A percentile compares a stretch with the other conserved stretches of the same genome.
phyloP scores from a whole-genome alignment of 768 basidiomycete genomes.

The Stropharia rugosoannulata region DNA sequence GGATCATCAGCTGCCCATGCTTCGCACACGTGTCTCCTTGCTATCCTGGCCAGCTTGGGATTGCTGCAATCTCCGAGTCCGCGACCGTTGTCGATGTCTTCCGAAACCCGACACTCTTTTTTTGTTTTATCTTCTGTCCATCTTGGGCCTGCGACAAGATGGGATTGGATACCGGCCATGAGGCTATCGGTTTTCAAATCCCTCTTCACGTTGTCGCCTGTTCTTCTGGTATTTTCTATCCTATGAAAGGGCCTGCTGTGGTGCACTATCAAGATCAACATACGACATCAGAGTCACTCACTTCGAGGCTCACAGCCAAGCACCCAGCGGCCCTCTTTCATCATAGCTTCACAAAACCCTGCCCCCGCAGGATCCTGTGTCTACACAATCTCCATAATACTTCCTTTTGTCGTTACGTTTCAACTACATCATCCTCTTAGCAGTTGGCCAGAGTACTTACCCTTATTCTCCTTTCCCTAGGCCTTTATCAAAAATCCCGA shows the following conservation, averaged over 20 bases:
- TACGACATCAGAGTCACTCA: slow-evolving; percentile 11
- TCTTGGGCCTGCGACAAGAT: slow-evolving; percentile 11
- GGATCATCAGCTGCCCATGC: slow-evolving; percentile 8
- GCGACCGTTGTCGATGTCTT: neutral
- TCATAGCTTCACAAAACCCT: slow-evolving; percentile 8
- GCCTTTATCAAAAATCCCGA: slow-evolving; percentile 84
- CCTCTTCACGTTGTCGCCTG: slow-evolving; percentile 4
- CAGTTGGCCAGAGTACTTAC: slow-evolving; percentile 12
- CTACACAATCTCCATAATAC: slow-evolving; percentile 9
- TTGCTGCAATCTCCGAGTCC: slow-evolving; percentile 13
- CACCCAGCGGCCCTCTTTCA: neutral
- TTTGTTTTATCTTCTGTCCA: slow-evolving; percentile 13
- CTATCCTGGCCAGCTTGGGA: slow-evolving; percentile 9
- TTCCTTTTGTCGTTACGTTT: slow-evolving; percentile 3
- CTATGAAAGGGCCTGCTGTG: slow-evolving; percentile 6
- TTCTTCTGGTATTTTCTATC: slow-evolving; percentile 15
- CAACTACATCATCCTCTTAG: neutral
- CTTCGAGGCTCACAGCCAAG: slow-evolving; percentile 1
- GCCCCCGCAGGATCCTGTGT: slow-evolving; percentile 6
- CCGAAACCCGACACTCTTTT: slow-evolving; percentile 12
- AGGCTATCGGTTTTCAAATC: slow-evolving; percentile 1
- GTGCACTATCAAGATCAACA: slow-evolving; percentile 15
- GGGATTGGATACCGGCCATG: slow-evolving; percentile 17
- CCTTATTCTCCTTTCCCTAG: slow-evolving; percentile 38
- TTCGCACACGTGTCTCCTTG: slow-evolving; percentile 13